A percentile compares a stretch with the other conserved stretches of the same genome.
phyloP scores from a whole-genome alignment of 192 early-diverging fungal species.

The Pecoramyces ruminantium region DNA sequence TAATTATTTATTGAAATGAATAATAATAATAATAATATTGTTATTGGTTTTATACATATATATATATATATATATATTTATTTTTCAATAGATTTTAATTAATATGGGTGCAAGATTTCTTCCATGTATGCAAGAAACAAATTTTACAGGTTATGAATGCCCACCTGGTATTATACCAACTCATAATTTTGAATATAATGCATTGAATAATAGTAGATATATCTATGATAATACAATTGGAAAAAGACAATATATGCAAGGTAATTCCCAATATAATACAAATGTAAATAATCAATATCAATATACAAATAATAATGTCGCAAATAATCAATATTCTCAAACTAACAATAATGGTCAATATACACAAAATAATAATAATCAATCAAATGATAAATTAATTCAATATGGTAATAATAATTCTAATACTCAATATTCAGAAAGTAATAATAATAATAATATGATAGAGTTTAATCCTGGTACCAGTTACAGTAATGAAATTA shows the following conservation, averaged over 20 bases:
- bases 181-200: too few relatives aligned
- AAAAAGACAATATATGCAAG: too few relatives aligned
- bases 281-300: too few relatives aligned
- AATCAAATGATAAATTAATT: background rate
- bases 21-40: too few relatives aligned
- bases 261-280: too few relatives aligned
- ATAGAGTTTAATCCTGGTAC: too few relatives aligned
- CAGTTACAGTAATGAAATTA: too few relatives aligned
- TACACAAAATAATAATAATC: background rate
- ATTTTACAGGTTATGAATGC: background rate
- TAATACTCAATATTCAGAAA: background rate
- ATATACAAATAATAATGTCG: constrained; percentile 3
- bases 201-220: too few relatives aligned
- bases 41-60: too few relatives aligned
- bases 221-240: too few relatives aligned
- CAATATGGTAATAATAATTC: too few relatives aligned
- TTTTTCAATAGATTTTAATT: constrained; percentile 33
- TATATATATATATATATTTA: background rate
- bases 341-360: constrained; percentile 14
- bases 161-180: constrained; percentile 3
- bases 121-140: constrained; percentile 53
- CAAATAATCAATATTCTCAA: constrained; percentile 11
- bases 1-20: too few relatives aligned
- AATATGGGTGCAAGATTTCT: constrained; percentile 55
- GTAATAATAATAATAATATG: background rate